Evolutionary conservation across 768 basidiomycete species (phyloP).

Genomic region (Hortiboletus campestris): DNA sequence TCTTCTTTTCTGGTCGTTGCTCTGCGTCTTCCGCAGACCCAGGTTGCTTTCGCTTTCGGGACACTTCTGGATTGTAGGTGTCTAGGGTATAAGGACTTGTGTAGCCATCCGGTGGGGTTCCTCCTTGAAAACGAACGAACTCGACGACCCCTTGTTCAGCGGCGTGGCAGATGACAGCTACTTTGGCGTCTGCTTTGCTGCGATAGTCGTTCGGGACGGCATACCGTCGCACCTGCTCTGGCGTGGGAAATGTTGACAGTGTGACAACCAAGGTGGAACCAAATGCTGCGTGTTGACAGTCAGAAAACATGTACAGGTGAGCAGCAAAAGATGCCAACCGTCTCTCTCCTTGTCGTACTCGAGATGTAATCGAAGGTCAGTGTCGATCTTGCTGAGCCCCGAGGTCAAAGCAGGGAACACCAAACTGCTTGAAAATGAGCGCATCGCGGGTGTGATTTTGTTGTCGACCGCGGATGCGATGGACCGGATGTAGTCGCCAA

Average conservation of each 20-base stretch:
- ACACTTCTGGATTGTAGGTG: slow-evolving; percentile 26
- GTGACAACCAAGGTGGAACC: slow-evolving; percentile 51
- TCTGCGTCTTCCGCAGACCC: slow-evolving; percentile 21
- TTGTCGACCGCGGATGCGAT: slow-evolving; percentile 43
- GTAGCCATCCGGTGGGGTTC: slow-evolving; percentile 41
- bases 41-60: slow-evolving; percentile 38
- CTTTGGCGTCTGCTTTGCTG: slow-evolving; percentile 59
- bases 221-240: slow-evolving; percentile 44
- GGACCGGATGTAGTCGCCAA: slow-evolving; percentile 54
- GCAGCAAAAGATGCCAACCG: slow-evolving; percentile 37
- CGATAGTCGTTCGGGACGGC: slow-evolving; percentile 49
- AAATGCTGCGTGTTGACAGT: slow-evolving; percentile 40
- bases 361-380: slow-evolving; percentile 39
- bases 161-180: slow-evolving; percentile 52
- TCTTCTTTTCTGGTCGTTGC: slow-evolving; percentile 25
- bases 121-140: slow-evolving; percentile 54
- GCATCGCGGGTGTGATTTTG: slow-evolving; percentile 45
- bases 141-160: slow-evolving; percentile 57
- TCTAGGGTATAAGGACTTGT: slow-evolving; percentile 33
- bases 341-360: slow-evolving; percentile 46
- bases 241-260: slow-evolving; percentile 32
- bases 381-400: slow-evolving; percentile 46
- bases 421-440: slow-evolving; percentile 43
- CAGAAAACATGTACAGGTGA: background rate
- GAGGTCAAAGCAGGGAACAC: slow-evolving; percentile 43